Conservation (phyloP, 345 rosid species). For the Pseudoturritis turrita region DNA sequence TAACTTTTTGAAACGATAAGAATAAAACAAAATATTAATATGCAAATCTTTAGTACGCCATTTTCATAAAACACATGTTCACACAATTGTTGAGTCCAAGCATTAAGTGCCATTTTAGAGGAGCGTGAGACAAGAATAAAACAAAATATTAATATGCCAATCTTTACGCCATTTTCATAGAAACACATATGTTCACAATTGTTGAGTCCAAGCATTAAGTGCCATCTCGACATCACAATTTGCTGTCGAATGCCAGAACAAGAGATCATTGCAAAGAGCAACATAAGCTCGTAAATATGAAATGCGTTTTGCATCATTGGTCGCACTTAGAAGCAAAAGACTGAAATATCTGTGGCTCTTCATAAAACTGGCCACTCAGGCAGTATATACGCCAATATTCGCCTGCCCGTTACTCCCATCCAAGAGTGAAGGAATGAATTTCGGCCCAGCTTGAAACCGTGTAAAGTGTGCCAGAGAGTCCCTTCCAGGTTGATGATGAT, state of each 20-base stretch:
- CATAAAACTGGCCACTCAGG: slow-evolving; percentile 30
- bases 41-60: no score
- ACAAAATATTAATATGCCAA: neutral
- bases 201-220: neutral
- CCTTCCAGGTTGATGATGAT: slow-evolving; percentile 50
- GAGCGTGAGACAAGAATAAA: no score
- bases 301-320: neutral
- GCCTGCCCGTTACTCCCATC: slow-evolving; percentile 50
- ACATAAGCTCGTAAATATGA: neutral
- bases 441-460: slow-evolving; percentile 92
- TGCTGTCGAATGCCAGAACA: slow-evolving; percentile 4
- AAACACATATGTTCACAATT: neutral
- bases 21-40: no score
- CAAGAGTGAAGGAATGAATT: slow-evolving; percentile 83
- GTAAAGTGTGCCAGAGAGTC: slow-evolving; percentile 68
- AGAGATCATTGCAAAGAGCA: neutral
- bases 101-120: no score
- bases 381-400: slow-evolving; percentile 16
- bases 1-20: no score
- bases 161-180: neutral
- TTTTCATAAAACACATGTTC: no score
- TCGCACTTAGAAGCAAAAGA: neutral
- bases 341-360: slow-evolving; percentile 25
- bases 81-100: no score
- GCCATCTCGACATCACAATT: slow-evolving; percentile 6